Evolutionary conservation across 139 green algal species (phyloP).

Genomic region (Asterochloris sp.): DNA sequence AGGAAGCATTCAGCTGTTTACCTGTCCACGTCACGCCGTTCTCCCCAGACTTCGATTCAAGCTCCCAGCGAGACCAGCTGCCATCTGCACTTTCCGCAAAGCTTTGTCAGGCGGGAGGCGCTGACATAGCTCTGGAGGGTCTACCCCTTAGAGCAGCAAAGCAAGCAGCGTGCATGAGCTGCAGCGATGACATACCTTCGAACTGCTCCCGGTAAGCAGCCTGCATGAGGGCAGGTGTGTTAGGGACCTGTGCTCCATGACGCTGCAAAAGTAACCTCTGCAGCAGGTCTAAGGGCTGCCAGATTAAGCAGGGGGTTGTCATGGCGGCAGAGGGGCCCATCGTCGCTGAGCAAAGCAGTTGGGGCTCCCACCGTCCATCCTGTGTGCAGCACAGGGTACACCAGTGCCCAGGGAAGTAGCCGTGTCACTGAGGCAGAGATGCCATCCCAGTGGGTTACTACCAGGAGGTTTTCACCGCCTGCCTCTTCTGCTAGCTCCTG

Average conservation of each 20-base stretch:
- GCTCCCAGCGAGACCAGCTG: slow-evolving; percentile 11
- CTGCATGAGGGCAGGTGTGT: background rate
- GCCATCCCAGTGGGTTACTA: slow-evolving; percentile 21
- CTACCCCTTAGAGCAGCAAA: too few species aligned
- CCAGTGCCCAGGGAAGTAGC: slow-evolving; percentile 18
- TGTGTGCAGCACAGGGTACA: slow-evolving; percentile 22
- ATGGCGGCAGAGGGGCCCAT: background rate
- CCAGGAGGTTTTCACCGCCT: slow-evolving; percentile 20
- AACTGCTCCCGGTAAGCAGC: background rate
- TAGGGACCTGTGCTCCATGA: background rate
- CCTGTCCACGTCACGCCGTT: slow-evolving; percentile 17
- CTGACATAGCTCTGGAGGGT: too few species aligned
- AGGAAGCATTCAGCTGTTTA: background rate
- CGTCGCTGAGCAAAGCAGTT: background rate
- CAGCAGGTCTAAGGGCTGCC: too few species aligned
- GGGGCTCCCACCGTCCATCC: slow-evolving; percentile 14
- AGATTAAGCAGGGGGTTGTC: too few species aligned
- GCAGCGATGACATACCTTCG: background rate
- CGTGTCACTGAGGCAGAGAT: slow-evolving; percentile 16
- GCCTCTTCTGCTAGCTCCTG: slow-evolving; percentile 23
- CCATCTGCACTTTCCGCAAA: slow-evolving; percentile 14
- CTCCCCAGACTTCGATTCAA: slow-evolving; percentile 18
- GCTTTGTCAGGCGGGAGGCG: background rate
- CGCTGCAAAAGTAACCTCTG: background rate
- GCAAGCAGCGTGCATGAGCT: too few species aligned